phyloP scores from a whole-genome alignment of 208 protist species.

The Tetramitus jugosus region DNA sequence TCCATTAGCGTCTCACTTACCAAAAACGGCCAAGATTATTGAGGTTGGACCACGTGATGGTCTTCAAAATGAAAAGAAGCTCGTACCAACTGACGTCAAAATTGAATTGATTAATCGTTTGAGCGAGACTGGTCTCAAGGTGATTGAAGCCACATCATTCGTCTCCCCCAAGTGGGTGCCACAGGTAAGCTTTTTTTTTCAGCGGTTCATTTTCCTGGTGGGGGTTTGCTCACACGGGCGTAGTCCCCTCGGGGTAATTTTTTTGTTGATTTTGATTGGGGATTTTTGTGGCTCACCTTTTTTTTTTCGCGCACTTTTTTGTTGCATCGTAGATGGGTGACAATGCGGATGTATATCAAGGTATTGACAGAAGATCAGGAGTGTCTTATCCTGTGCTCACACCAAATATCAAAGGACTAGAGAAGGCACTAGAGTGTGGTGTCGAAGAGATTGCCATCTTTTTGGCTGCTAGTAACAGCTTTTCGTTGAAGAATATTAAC shows the following conservation, averaged over 20 bases:
- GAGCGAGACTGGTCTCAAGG: not conserved
- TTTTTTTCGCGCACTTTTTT: not conserved
- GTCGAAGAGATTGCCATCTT: slow-evolving; percentile 50
- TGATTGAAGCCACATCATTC: slow-evolving; percentile 12
- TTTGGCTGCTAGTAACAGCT: slow-evolving; percentile 49
- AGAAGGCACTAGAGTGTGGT: slow-evolving; percentile 39
- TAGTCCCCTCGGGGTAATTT: not conserved
- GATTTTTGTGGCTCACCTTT: not conserved
- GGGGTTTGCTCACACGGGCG: no score
- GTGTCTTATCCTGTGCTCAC: slow-evolving; percentile 52
- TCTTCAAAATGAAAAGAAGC: slow-evolving; percentile 27
- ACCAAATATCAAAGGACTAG: slow-evolving; percentile 55
- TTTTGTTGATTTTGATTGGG: not conserved
- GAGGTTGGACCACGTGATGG: slow-evolving; percentile 29
- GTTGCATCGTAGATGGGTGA: slow-evolving; percentile 53
- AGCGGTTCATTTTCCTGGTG: no score
- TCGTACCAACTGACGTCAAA: slow-evolving; percentile 16
- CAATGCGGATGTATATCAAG: slow-evolving; percentile 38
- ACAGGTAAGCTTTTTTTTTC: not conserved
- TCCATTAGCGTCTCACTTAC: no score
- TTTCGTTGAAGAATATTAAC: slow-evolving; percentile 57
- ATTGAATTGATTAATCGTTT: slow-evolving; percentile 21
- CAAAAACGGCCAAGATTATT: slow-evolving; percentile 10
- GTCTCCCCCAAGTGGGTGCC: slow-evolving; percentile 6
- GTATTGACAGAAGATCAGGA: slow-evolving; percentile 33